phyloP scores from a whole-genome alignment of 176 grass and related monocot species.

The Alloteropsis semialata region DNA sequence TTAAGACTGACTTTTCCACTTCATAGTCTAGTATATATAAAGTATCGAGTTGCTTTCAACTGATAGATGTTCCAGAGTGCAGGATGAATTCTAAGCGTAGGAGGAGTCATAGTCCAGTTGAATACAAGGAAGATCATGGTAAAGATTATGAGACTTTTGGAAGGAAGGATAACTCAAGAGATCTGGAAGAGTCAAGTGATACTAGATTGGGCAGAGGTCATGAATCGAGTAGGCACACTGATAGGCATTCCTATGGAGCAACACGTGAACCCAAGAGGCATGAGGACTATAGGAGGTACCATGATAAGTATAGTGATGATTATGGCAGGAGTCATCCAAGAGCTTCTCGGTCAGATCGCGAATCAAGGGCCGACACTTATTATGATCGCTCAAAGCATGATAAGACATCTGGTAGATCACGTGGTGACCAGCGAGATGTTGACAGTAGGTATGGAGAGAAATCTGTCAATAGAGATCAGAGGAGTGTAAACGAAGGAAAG shows the following conservation, averaged over 20 bases:
- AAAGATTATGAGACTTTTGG: slow-evolving; percentile 36
- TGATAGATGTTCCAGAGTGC: slow-evolving; percentile 27
- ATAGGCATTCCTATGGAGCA: slow-evolving; percentile 50
- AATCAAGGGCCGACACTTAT: slow-evolving; percentile 46
- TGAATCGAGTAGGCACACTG: slow-evolving; percentile 49
- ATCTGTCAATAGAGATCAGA: slow-evolving; percentile 36
- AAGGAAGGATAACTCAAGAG: slow-evolving; percentile 44
- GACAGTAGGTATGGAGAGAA: slow-evolving; percentile 39
- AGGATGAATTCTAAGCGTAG: slow-evolving; percentile 43
- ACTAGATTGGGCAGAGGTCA: slow-evolving; percentile 43
- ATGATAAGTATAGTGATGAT: slow-evolving; percentile 48
- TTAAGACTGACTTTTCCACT: neutral
- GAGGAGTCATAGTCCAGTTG: slow-evolving; percentile 55
- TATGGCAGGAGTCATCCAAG: slow-evolving; percentile 55
- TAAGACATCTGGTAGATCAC: slow-evolving; percentile 42
- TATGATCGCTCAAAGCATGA: slow-evolving; percentile 44
- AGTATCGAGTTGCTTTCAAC: slow-evolving; percentile 6
- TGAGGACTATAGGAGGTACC: slow-evolving; percentile 70
- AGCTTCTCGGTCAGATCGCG: slow-evolving; percentile 44
- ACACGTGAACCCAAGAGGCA: slow-evolving; percentile 56
- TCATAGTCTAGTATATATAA: neutral
- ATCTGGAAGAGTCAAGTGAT: slow-evolving; percentile 27
- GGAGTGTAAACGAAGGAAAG: slow-evolving; percentile 56
- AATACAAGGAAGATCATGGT: slow-evolving; percentile 34
- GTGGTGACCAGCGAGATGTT: slow-evolving; percentile 37